Evolutionary conservation across 2,329 filamentous ascomycete genomes (phyloP), one percentile per base, ranked within the genome.

Genomic region (Periconia sp.): DNA sequence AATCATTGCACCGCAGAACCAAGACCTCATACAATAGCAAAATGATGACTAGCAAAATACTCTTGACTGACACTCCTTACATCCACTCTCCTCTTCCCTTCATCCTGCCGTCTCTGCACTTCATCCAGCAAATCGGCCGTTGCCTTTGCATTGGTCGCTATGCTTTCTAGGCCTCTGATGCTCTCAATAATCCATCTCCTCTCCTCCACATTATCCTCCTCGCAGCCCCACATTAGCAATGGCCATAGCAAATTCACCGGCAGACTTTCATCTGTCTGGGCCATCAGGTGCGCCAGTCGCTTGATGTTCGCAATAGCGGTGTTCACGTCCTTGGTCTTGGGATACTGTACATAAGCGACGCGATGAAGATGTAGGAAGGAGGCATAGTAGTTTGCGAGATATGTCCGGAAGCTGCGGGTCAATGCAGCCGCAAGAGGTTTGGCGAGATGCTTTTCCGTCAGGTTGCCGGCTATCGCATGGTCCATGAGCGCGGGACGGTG

Each of bases 231-330:
- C 74, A 83, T 80, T 28, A 83, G 63, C 6, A 82, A 60, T 1
- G 79, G 79, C 81, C 79, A 83, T 4, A 83, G 68, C 69, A 82
- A 76, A 45, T 78, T 82, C 34, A 81, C 77, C 0, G 80, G 79
- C 2, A 82, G 63, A 7, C 75, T 68, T 23, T 77, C 73, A 10
- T 75, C 71, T 1, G 63, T 62, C 19, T 74, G 68, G 11, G 71
- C 66, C 40, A 82, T 76, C 24, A 77, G 66, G 24, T 71, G 69
- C 15, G 75, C 72, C 3, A 81, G 65, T 10, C 65, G 70, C 19
- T 75, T 74, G 46, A 81, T 81, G 30, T 76, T 74, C n/a, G 61
- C 58, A 40, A 81, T 70, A 1, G 78, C 78, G 22, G 75, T 71
- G 2, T 58, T 60, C 1, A 78, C 72, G 38, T 80, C 76, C n/a